Evolutionary conservation across 805 yeast species (phyloP).

Genomic region (Candida fluviatilis): DNA sequence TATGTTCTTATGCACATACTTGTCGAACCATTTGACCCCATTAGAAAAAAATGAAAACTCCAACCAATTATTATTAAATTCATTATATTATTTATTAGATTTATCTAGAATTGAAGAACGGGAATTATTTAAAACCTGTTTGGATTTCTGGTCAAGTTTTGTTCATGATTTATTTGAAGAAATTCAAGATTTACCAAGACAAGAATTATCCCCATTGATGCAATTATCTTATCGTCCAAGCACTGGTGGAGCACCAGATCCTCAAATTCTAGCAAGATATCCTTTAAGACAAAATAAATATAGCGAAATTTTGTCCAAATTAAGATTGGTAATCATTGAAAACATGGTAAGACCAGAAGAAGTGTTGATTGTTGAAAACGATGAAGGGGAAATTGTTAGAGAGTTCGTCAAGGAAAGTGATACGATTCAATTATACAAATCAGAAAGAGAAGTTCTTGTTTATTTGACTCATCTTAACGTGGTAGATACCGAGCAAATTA

Average conservation of each 20-base stretch:
- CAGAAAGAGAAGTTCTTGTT: constrained; percentile 93
- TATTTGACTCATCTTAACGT: constrained; percentile 95
- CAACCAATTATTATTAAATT: constrained; percentile 58
- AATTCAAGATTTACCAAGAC: constrained; percentile 72
- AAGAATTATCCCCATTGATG: constrained; percentile 70
- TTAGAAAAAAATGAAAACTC: constrained; percentile 56
- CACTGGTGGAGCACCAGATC: constrained; percentile 82
- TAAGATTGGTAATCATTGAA: constrained; percentile 91
- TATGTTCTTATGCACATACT: constrained; percentile 82
- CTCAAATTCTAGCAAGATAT: constrained; percentile 67
- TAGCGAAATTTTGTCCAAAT: constrained; percentile 68
- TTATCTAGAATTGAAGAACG: constrained; percentile 91
- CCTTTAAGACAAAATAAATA: constrained; percentile 87
- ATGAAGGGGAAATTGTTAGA: constrained; percentile 98
- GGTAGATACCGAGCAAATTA: constrained; percentile 86
- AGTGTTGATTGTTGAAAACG: constrained; percentile 93
- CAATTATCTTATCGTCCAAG: constrained; percentile 55
- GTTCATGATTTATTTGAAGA: constrained; percentile 83
- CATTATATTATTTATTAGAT: constrained; percentile 78
- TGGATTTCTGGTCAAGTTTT: constrained; percentile 90
- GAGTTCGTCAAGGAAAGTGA: constrained; percentile 96
- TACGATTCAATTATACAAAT: constrained; percentile 91
- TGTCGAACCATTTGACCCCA: constrained; percentile 65
- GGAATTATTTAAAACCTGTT: constrained; percentile 90
- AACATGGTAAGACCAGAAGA: constrained; percentile 99